These are phyloP conservation scores for Fusarium illudens DNA, from an alignment of 2,329 filamentous ascomycete genomes.

Conservation along the genomic window DNA sequence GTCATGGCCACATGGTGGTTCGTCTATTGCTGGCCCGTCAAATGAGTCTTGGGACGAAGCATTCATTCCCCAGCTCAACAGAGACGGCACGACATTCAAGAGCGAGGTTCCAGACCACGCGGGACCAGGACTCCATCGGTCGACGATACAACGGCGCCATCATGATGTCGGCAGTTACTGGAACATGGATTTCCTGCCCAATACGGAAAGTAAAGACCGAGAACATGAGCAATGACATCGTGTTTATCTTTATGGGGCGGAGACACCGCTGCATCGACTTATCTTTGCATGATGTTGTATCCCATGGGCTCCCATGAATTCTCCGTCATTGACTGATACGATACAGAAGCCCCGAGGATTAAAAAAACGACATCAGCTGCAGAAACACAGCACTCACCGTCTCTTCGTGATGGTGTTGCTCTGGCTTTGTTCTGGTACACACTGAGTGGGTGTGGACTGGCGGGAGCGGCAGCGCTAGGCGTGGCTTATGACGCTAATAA, in stretches of 20 bases:
- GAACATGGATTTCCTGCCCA: neutral
- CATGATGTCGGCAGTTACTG: constrained; percentile 27
- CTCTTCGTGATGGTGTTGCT: constrained; percentile 21
- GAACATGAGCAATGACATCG: neutral
- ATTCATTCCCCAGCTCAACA: neutral
- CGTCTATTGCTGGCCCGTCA: neutral
- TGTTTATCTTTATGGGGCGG: neutral
- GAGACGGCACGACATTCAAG: neutral
- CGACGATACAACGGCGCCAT: constrained; percentile 18
- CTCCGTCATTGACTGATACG: neutral
- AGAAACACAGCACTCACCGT: constrained; percentile 35
- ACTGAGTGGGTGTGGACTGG: constrained; percentile 32
- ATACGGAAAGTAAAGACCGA: neutral
- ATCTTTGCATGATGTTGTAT: neutral
- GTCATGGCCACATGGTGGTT: constrained; percentile 19
- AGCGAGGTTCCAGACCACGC: constrained; percentile 21
- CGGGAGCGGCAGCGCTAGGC: constrained; percentile 41
- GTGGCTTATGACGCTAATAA: constrained; percentile 42
- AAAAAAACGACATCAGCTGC: neutral
- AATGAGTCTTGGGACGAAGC: neutral
- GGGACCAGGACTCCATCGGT: constrained; percentile 10
- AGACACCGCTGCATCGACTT: neutral
- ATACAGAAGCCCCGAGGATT: neutral
- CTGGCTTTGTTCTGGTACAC: neutral
- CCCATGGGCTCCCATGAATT: neutral